Evolutionary conservation across 805 yeast genomes (phyloP), one percentile per base, ranked within the genome.

Genomic region (Isabelozyma gotoi): DNA sequence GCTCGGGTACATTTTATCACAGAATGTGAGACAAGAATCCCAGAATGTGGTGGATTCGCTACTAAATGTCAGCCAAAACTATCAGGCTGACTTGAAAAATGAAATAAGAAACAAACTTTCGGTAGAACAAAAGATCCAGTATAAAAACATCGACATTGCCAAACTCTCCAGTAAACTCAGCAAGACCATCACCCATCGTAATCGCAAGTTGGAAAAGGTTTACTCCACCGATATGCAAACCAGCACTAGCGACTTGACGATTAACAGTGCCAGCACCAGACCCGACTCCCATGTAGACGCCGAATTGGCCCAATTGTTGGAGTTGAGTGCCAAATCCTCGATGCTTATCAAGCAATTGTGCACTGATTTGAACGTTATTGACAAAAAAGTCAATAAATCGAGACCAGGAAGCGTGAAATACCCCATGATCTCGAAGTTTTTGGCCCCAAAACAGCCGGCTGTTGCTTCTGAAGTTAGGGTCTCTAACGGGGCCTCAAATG

Each of bases 51-150:
- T 59, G 2, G 54, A 52, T 11, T 45, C 67, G 15, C 46, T 70
- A 14, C 38, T 63, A 19, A 46, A 49, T 16, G 68, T 64, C 5
- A 50, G 65, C 5, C 19, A 51, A 16, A 61, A 62, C 38, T 72
- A 69, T 46, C 70, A 69, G 45, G 48, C 53, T 19, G 77, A 72
- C 43, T 56, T 72, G 40, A 53, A 63, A 44, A 48, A 47, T 29
- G 73, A 68, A 39, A 61, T 71, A 34, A 57, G 66, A 42, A 47
- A 48, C 19, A 63, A 65, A 35, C 49, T 72, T 36, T 51, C 66
- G 7, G 52, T 63, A 11, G 76, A 72, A 49, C 75, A 71, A 52
- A 59, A 58, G 44, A 60, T 72, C 34, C 77, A 71, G 51, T 60
- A 58, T 45, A 67, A 67, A 43, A 71, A 71, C 49, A 64, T 70